Evolutionary conservation across 371 early-diverging fungal species (phyloP).

Genomic region (Coemansia linderi): DNA sequence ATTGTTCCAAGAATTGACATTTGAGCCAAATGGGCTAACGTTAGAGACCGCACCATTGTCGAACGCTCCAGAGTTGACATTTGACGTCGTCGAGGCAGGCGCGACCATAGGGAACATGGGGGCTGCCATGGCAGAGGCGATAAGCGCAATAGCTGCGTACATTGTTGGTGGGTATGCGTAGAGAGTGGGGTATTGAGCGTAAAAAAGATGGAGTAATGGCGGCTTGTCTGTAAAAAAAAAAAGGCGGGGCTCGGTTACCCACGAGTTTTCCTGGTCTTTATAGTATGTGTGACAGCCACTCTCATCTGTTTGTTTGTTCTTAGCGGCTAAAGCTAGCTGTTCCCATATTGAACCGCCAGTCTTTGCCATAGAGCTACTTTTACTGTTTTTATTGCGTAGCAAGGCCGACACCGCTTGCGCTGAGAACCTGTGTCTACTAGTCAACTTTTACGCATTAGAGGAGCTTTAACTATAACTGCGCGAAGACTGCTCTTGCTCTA

Average conservation of each 20-base stretch:
- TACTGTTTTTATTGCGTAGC: background rate
- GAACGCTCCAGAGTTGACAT: conserved; percentile 49
- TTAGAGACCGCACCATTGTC: conserved; percentile 42
- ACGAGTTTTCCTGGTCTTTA: background rate
- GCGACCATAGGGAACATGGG: conserved; percentile 24
- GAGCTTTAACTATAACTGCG: conserved; percentile 6
- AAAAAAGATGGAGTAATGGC: background rate
- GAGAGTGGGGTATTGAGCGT: background rate
- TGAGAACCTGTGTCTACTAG: background rate
- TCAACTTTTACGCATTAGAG: background rate
- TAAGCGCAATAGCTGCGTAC: conserved; percentile 6
- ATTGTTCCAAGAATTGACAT: conserved; percentile 43
- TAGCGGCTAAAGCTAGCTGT: background rate
- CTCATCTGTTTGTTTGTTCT: background rate
- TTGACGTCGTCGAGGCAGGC: conserved; percentile 31
- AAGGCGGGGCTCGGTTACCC: background rate
- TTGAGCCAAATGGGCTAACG: conserved; percentile 39
- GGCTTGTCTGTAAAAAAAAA: background rate
- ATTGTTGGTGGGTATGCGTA: background rate
- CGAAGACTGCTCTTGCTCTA: background rate
- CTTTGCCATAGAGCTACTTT: background rate
- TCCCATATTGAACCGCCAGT: background rate
- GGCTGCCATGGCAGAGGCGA: conserved; percentile 16
- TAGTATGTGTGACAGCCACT: background rate
- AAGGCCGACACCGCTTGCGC: background rate